Evolutionary conservation across 352 stramenopile species (phyloP).

Genomic region (Globisporangium nunn): DNA sequence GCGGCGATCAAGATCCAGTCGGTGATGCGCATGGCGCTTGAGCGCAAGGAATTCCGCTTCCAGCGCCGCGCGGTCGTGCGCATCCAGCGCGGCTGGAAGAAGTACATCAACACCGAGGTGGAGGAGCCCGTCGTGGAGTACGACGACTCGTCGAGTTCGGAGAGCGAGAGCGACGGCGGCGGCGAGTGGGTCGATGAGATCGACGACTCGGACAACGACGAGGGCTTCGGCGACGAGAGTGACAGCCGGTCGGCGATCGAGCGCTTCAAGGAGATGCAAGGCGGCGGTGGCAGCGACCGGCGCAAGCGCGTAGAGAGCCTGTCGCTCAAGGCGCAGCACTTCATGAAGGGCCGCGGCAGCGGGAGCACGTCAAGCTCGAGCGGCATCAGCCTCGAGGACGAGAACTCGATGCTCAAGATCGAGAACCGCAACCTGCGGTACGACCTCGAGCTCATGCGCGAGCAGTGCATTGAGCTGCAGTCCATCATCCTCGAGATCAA

Average conservation of each 20-base stretch:
- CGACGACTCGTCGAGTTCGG: constrained; percentile 16
- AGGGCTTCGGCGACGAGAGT: constrained; percentile 44
- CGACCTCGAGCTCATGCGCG: constrained; percentile 83
- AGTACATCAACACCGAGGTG: constrained; percentile 33
- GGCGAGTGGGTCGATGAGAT: constrained; percentile 43
- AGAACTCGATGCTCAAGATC: constrained; percentile 84
- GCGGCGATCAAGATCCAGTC: constrained; percentile 77
- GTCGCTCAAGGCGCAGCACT: constrained; percentile 58
- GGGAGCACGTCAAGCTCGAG: constrained; percentile 55
- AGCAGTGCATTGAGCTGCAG: constrained; percentile 85
- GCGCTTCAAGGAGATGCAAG: constrained; percentile 61
- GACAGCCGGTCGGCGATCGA: constrained; percentile 44
- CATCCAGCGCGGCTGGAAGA: constrained; percentile 66
- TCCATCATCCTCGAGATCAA: constrained; percentile 88
- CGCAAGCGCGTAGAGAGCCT: constrained; percentile 72
- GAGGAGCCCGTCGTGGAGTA: constrained; percentile 16
- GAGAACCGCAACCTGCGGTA: constrained; percentile 87
- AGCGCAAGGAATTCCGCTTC: constrained; percentile 64
- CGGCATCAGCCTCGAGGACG: constrained; percentile 69
- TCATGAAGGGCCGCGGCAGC: constrained; percentile 53
- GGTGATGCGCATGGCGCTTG: constrained; percentile 71
- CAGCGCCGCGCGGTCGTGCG: constrained; percentile 58
- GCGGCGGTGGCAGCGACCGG: constrained; percentile 22
- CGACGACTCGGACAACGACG: constrained; percentile 39
- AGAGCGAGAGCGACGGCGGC: constrained; percentile 34